phyloP scores from a whole-genome alignment of 225 moss, liverwort and hornwort genomes.

The Climacium dendroides region DNA sequence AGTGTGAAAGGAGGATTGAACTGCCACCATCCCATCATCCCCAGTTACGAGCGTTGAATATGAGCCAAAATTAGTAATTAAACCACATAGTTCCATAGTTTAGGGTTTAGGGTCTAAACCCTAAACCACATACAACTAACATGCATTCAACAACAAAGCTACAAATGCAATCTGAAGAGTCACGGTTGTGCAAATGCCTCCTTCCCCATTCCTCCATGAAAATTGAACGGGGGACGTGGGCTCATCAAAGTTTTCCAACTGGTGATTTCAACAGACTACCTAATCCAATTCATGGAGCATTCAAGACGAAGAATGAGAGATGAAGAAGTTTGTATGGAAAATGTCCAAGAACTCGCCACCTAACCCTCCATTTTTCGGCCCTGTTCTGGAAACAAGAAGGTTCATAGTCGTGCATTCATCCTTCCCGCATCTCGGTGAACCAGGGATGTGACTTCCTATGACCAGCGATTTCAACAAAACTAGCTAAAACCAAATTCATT shows the following conservation, averaged over 20 bases:
- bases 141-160: not conserved
- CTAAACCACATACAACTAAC: not conserved
- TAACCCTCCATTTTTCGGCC: not conserved
- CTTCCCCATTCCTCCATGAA: not conserved
- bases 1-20: conserved; percentile 92
- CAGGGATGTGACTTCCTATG: not conserved
- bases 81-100: not conserved
- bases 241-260: not conserved
- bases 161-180: not conserved
- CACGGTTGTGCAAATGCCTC: not conserved
- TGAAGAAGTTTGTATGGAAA: not conserved
- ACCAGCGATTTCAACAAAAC: not conserved
- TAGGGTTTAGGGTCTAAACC: not conserved
- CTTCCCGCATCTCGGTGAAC: not conserved
- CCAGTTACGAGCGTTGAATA: not conserved
- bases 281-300: not conserved
- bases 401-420: not conserved
- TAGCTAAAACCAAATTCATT: not conserved
- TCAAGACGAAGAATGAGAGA: not conserved
- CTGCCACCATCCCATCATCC: conserved; percentile 27
- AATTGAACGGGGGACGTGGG: not conserved
- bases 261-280: not conserved
- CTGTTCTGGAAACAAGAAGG: not conserved
- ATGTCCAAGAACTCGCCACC: not conserved
- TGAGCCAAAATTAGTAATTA: not conserved